phyloP scores from a whole-genome alignment of 345 rosid species.

The Euphorbia tirucalli region DNA sequence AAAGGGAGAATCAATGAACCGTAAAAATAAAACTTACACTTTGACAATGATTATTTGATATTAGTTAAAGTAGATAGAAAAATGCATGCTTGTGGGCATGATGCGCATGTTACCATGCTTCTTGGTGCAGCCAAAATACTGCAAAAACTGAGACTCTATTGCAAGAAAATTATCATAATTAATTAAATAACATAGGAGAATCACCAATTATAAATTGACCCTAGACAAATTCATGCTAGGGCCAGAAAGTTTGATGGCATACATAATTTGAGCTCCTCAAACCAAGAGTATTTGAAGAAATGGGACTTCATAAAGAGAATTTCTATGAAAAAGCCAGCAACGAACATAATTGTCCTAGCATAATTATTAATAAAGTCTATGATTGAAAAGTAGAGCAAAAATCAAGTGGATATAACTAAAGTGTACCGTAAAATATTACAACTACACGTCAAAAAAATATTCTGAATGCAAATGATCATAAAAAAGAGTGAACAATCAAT shows the following conservation, averaged over 20 bases:
- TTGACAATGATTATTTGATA: too few species aligned
- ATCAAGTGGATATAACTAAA: not conserved
- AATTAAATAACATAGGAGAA: too few species aligned
- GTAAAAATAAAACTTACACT: too few species aligned
- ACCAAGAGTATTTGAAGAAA: constrained; percentile 64
- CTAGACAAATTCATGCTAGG: constrained; percentile 14
- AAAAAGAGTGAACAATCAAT: too few species aligned
- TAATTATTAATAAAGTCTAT: not conserved
- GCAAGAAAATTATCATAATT: too few species aligned
- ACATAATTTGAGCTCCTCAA: constrained; percentile 64
- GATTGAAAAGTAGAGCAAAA: not conserved
- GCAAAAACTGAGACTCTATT: too few species aligned
- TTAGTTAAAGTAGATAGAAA: too few species aligned
- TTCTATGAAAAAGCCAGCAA: constrained; percentile 59
- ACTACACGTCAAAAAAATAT: not conserved
- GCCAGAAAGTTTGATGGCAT: constrained; percentile 25
- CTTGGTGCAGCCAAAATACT: too few species aligned
- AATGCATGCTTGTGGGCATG: constrained; percentile 97
- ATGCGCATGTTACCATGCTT: constrained; percentile 89
- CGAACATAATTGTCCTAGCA: constrained; percentile 78
- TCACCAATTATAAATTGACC: constrained; percentile 18
- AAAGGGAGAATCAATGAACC: too few species aligned
- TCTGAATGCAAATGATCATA: not conserved
- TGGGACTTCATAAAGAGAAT: constrained; percentile 58
- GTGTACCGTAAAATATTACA: not conserved